Evolutionary conservation across 164 flowering plant species (phyloP).

Genomic region (Macadamia tetraphylla): DNA sequence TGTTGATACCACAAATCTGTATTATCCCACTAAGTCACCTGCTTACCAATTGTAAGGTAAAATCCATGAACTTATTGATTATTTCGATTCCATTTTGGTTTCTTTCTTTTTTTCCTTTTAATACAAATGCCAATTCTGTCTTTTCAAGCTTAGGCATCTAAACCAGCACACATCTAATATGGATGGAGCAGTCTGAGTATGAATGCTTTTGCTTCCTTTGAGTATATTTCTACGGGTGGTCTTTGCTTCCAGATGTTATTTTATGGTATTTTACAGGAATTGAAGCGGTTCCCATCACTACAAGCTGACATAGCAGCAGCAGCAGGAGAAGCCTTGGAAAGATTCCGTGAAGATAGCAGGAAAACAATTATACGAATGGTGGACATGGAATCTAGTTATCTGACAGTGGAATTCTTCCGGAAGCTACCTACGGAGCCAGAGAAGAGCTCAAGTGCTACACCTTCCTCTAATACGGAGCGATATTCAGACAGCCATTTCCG

Average conservation of each 20-base stretch:
- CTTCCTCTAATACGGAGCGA: conserved; percentile 39
- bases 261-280: conserved; percentile 43
- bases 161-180: too few relatives aligned
- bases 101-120: too few relatives aligned
- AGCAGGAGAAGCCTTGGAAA: conserved; percentile 78
- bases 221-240: background rate
- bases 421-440: conserved; percentile 71
- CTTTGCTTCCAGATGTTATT: background rate
- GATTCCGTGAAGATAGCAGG: conserved; percentile 85
- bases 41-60: too few relatives aligned
- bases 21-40: too few relatives aligned
- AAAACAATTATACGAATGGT: conserved; percentile 75
- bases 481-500: conserved; percentile 63
- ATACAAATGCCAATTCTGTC: too few relatives aligned
- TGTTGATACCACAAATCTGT: too few relatives aligned
- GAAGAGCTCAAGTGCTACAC: conserved; percentile 34
- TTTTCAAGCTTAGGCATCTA: too few relatives aligned
- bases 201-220: too few relatives aligned
- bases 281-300: conserved; percentile 86
- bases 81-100: too few relatives aligned
- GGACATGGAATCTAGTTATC: conserved; percentile 89
- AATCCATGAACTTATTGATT: too few relatives aligned
- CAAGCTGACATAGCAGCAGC: conserved; percentile 86
- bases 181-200: too few relatives aligned
- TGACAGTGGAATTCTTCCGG: conserved; percentile 88